These are phyloP conservation scores for Letharia lupina DNA, from an alignment of 495 filamentous ascomycete genomes.

Conservation along the genomic window DNA sequence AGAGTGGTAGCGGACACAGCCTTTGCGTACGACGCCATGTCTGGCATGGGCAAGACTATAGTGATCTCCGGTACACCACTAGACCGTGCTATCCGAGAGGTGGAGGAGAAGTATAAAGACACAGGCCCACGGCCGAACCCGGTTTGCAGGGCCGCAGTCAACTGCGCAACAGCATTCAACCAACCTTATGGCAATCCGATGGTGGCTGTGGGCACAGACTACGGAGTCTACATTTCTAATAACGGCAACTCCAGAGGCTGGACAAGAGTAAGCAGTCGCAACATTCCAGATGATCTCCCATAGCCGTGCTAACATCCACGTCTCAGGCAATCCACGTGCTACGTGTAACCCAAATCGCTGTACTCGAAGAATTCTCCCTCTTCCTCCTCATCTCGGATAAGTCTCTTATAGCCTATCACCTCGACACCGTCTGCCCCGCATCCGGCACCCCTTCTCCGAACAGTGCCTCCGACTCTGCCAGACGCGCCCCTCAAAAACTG, in stretches of 20 bases:
- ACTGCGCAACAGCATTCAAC: constrained; percentile 87
- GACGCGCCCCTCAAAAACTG: constrained; percentile 81
- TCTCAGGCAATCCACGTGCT: constrained; percentile 58
- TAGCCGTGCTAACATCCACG: constrained; percentile 22
- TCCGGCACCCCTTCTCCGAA: constrained; percentile 45
- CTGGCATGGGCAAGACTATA: constrained; percentile 43
- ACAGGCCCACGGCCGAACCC: constrained; percentile 58
- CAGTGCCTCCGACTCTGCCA: constrained; percentile 33
- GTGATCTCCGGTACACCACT: constrained; percentile 82
- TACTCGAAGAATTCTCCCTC: constrained; percentile 90
- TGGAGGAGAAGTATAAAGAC: constrained; percentile 63
- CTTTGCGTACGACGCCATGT: constrained; percentile 70
- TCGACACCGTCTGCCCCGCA: constrained; percentile 76
- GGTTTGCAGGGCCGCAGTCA: constrained; percentile 74
- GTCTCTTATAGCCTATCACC: constrained; percentile 84
- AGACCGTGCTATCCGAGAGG: constrained; percentile 80
- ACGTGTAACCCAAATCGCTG: constrained; percentile 84
- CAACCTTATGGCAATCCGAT: constrained; percentile 71
- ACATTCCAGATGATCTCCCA: neutral
- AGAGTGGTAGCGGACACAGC: constrained; percentile 87
- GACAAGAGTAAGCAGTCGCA: constrained; percentile 56
- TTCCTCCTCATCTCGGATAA: constrained; percentile 87
- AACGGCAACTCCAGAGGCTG: constrained; percentile 81
- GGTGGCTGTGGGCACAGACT: constrained; percentile 92
- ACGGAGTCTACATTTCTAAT: constrained; percentile 82